A percentile compares a stretch with the other conserved stretches of the same genome.
phyloP scores from a whole-genome alignment of 192 early-diverging fungal genomes.

The Backusella westeae region DNA sequence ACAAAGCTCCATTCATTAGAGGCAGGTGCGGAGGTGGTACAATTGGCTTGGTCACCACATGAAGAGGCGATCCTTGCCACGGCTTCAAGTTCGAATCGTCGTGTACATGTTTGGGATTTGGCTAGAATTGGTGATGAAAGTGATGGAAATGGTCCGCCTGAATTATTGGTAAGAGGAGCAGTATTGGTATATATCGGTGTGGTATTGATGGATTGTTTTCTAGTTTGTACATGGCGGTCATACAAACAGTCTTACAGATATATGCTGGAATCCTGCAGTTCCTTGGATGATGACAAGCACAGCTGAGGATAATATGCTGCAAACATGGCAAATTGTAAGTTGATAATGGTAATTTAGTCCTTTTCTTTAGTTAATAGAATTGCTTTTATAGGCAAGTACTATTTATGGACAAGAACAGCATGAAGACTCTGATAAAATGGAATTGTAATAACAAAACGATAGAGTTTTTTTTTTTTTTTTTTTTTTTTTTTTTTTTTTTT shows the following conservation, averaged over 20 bases:
- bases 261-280: slow-evolving; percentile 92
- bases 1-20: slow-evolving; percentile 83
- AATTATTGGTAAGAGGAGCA: slow-evolving; percentile 69
- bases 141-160: slow-evolving; percentile 97
- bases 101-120: slow-evolving; percentile 95
- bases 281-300: slow-evolving; percentile 94
- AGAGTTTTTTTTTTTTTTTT: too few species aligned
- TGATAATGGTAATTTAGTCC: slow-evolving; percentile 1
- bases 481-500: too few species aligned
- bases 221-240: slow-evolving; percentile 98
- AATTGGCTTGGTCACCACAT: slow-evolving; percentile 92
- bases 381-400: slow-evolving; percentile 15
- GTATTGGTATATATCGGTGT: too few species aligned
- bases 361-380: neutral
- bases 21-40: slow-evolving; percentile 82
- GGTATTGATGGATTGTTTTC: neutral
- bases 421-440: slow-evolving; percentile 11
- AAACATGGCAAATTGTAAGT: slow-evolving; percentile 98
- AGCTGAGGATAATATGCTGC: slow-evolving; percentile 96
- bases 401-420: slow-evolving; percentile 25
- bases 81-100: slow-evolving; percentile 77
- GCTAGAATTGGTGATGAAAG: slow-evolving; percentile 87
- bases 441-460: neutral
- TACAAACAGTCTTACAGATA: slow-evolving; percentile 94
- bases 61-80: slow-evolving; percentile 90